Evolutionary conservation across 148 eudicot genomes (phyloP).

Genomic region (Rhododendron griersonianum): DNA sequence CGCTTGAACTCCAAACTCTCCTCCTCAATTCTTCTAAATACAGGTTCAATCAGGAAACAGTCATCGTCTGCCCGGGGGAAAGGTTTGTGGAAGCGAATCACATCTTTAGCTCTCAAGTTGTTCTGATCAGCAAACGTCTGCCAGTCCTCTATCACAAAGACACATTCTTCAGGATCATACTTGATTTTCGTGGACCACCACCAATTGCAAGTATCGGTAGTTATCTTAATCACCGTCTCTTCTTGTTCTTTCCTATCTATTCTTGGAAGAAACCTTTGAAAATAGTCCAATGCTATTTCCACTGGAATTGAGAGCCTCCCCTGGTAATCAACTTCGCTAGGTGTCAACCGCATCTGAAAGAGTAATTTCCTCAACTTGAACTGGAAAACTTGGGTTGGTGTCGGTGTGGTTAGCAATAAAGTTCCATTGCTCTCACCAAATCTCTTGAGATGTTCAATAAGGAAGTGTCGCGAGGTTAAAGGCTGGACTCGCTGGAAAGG

Average conservation of each 20-base stretch:
- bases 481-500: neutral
- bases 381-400: neutral
- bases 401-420: neutral
- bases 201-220: neutral
- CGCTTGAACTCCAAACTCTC: neutral
- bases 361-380: neutral
- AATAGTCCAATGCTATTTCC: neutral
- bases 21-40: neutral
- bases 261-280: neutral
- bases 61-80: neutral
- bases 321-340: neutral
- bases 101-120: neutral
- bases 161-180: neutral
- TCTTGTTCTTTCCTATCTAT: neutral
- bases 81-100: neutral
- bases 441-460: neutral
- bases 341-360: neutral
- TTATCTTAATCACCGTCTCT: neutral
- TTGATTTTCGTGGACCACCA: neutral
- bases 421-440: neutral
- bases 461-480: neutral
- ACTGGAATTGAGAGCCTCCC: slow-evolving; percentile 3
- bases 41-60: neutral
- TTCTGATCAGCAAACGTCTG: neutral
- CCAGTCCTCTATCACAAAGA: neutral